phyloP scores from a whole-genome alignment of 2,329 filamentous ascomycete genomes.

The Raffaelea arxii region DNA sequence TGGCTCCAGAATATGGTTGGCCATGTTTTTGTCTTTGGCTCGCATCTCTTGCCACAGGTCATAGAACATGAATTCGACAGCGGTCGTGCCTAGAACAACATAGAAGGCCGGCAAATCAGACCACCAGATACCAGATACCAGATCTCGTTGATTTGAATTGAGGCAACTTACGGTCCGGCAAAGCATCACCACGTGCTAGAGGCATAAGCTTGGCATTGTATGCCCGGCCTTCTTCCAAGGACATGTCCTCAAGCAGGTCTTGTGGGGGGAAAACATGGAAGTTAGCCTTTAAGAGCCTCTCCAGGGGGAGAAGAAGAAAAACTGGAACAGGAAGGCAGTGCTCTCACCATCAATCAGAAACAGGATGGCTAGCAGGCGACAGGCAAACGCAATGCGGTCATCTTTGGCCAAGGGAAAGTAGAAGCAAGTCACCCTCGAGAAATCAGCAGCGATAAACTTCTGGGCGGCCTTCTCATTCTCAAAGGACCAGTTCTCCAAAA shows the following conservation, averaged over 20 bases:
- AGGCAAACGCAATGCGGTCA: neutral
- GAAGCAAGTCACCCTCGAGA: neutral
- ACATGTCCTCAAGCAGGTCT: constrained; percentile 1
- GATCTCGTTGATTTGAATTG: too few species aligned
- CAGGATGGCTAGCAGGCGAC: neutral
- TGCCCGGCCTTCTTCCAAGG: neutral
- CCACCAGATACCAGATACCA: too few species aligned
- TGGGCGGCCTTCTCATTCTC: neutral
- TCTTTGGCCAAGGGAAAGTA: neutral
- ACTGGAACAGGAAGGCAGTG: neutral
- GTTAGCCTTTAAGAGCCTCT: too few species aligned
- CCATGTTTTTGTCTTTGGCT: neutral
- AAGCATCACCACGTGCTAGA: neutral
- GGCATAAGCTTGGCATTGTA: neutral
- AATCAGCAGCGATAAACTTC: neutral
- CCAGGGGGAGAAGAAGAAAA: too few species aligned
- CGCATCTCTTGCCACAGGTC: neutral
- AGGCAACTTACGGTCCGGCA: neutral
- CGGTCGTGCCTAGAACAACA: too few species aligned
- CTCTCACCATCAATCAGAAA: neutral
- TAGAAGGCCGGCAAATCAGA: too few species aligned
- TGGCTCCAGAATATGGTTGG: neutral
- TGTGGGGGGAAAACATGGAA: too few species aligned
- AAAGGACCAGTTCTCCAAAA: neutral
- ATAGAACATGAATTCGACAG: neutral